Conservation (phyloP, 2,329 filamentous ascomycete genomes). For the Fusarium sp. region DNA sequence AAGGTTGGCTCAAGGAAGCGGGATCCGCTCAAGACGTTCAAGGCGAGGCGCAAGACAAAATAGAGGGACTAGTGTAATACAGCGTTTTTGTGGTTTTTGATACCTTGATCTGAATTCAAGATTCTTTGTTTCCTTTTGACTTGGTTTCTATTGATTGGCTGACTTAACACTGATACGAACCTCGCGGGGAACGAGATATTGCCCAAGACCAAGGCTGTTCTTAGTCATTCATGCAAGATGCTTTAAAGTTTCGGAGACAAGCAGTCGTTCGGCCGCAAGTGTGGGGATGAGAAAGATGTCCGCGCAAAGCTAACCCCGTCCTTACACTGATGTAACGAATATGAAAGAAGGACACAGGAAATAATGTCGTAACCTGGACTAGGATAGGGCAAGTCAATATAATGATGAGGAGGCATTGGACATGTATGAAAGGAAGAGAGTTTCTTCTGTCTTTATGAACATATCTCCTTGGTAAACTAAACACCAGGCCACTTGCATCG, state of each 20-base stretch:
- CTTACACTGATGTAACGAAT: background rate
- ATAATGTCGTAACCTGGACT: background rate
- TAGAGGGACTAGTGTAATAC: conserved; percentile 29
- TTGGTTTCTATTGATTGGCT: background rate
- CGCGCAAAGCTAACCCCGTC: background rate
- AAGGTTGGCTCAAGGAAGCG: conserved; percentile 70
- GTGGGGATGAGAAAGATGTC: background rate
- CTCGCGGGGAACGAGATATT: background rate
- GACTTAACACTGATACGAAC: background rate
- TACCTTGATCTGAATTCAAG: conserved; percentile 32
- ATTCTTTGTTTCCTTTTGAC: background rate
- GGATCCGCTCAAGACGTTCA: conserved; percentile 91
- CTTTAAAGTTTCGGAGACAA: conserved; percentile 18
- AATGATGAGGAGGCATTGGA: background rate
- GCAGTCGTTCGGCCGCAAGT: conserved; percentile 8
- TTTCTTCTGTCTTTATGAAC: background rate
- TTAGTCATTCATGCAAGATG: conserved; percentile 34
- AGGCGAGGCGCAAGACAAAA: conserved; percentile 62
- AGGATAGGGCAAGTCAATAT: background rate
- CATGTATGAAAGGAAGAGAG: conserved; percentile 5
- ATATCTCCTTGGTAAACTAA: background rate
- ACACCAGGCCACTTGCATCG: background rate
- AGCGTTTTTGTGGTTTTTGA: conserved; percentile 21
- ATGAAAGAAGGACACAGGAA: background rate
- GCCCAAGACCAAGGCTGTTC: background rate